Conservation (phyloP, 2,329 filamentous ascomycete genomes). For the Verticillium albo-atrum region DNA sequence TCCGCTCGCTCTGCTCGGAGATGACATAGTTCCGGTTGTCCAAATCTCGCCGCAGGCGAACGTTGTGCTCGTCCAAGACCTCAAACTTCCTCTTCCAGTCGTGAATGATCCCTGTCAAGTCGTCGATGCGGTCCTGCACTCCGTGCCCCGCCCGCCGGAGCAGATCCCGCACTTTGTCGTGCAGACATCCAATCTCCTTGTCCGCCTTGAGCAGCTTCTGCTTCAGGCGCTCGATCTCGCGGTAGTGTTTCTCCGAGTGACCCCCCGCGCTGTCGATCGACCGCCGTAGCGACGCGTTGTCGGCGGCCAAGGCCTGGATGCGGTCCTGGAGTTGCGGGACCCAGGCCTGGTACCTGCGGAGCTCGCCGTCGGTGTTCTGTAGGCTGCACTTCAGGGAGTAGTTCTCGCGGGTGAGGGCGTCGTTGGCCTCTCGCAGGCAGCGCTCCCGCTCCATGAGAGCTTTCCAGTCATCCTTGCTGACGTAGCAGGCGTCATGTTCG, state of each 20-base stretch:
- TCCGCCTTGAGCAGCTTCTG: slow-evolving; percentile 28
- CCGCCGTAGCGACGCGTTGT: slow-evolving; percentile 35
- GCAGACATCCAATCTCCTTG: slow-evolving; percentile 30
- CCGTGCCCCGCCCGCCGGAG: slow-evolving; percentile 25
- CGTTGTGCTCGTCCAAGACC: slow-evolving; percentile 12
- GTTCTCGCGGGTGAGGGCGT: slow-evolving; percentile 24
- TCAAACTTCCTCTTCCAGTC: slow-evolving; percentile 25
- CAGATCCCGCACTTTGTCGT: slow-evolving; percentile 26
- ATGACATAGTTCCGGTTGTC: slow-evolving; percentile 7
- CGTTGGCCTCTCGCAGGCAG: slow-evolving; percentile 28
- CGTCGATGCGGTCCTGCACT: slow-evolving; percentile 21
- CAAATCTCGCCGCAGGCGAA: slow-evolving; percentile 8
- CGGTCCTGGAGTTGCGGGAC: slow-evolving; percentile 32
- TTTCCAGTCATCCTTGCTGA: slow-evolving; percentile 31
- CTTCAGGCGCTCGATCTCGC: slow-evolving; percentile 26
- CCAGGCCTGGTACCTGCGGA: slow-evolving; percentile 26
- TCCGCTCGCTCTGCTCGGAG: slow-evolving; percentile 9
- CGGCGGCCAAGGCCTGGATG: slow-evolving; percentile 27
- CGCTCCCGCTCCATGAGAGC: slow-evolving; percentile 29
- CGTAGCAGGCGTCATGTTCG: slow-evolving; percentile 25
- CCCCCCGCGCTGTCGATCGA: slow-evolving; percentile 27
- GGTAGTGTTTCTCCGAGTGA: slow-evolving; percentile 21
- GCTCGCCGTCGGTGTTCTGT: slow-evolving; percentile 27
- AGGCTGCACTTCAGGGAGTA: slow-evolving; percentile 29
- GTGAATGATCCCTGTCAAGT: slow-evolving; percentile 25